Evolutionary conservation across 805 yeast genomes (phyloP), one percentile per base, ranked within the genome.

Genomic region (Candida silvatica): DNA sequence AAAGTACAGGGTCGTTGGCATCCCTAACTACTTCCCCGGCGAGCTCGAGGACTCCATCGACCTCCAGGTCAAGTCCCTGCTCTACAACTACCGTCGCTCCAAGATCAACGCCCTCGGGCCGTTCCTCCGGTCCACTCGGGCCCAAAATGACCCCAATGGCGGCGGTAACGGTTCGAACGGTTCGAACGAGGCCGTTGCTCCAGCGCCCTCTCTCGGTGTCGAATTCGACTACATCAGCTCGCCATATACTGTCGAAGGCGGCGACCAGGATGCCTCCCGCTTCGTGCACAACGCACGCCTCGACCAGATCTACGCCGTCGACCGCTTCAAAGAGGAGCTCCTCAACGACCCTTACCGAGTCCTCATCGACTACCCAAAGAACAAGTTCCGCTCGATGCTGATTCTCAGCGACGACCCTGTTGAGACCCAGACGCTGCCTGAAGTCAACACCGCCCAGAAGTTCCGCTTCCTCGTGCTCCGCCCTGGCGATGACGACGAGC

Each of bases 341-440:
- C 37, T 62, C n/a, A 42, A 56, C 11, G 84, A 80, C 51, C 78
- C 77, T 37, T 77, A 79, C 49, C 61, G 87, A 18, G 74, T 80
- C 9, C 59, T 78, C 37, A 66, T 77, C 15, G 88, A 80, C 49
- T 80, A 76, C 67, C 50, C 63, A 31, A 78, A 77, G 48, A 80
- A 80, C 60, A 71, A 73, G 53, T 79, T 77, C 52, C 60, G 90
- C 36, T 61, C 82, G 2, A 52, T 71, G 47, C 68, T 82, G 44
- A 64, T 80, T 4, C 52, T 80, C 17, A 59, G 75, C 3, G 74
- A 60, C 18, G 37, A 40, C 6, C 84, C 86, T 3, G 58, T 48
- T 18, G 61, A 63, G 36, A 48, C 61, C 20, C 57, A 26, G 16
- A 36, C 29, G 40, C 51, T 51, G 31, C 64, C 57, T 34, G 44